phyloP scores from a whole-genome alignment of 371 early-diverging fungal species.

The Parasitella parasitica region DNA sequence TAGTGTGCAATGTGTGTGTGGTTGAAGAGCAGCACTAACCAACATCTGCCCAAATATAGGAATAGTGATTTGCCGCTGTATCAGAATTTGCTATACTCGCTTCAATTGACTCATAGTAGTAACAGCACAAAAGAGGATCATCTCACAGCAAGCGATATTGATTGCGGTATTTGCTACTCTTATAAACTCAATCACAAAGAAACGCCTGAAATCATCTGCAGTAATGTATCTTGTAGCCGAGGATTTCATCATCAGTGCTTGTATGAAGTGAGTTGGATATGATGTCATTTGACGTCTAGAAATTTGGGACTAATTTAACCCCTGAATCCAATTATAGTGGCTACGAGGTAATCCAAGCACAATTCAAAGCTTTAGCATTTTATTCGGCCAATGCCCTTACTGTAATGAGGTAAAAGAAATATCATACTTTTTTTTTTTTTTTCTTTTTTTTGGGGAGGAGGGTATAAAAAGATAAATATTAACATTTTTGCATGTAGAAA shows the following conservation, averaged over 20 bases:
- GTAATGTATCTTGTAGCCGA: slow-evolving; percentile 32
- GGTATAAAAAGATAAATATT: background rate
- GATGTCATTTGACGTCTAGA: background rate
- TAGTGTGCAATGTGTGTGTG: background rate
- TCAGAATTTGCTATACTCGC: slow-evolving; percentile 1
- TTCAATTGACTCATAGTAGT: slow-evolving; percentile 4
- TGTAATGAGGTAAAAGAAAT: slow-evolving; percentile 41
- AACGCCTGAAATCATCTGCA: slow-evolving; percentile 36
- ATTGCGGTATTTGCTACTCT: slow-evolving; percentile 47
- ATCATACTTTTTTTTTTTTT: too few relatives aligned
- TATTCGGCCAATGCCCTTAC: slow-evolving; percentile 50
- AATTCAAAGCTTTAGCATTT: slow-evolving; percentile 36
- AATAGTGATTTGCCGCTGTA: background rate
- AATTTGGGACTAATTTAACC: background rate
- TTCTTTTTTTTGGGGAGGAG: background rate
- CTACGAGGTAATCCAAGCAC: slow-evolving; percentile 37
- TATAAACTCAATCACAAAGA: slow-evolving; percentile 31
- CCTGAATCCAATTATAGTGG: slow-evolving; percentile 25
- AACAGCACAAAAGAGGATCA: slow-evolving; percentile 3
- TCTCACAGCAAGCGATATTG: slow-evolving; percentile 24
- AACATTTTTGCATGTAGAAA: slow-evolving; percentile 26
- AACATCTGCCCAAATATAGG: slow-evolving; percentile 1
- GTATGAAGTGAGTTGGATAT: slow-evolving; percentile 26
- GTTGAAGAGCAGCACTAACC: too few relatives aligned
- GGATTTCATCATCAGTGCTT: slow-evolving; percentile 44